Evolutionary conservation across 1,139 yeast species (phyloP), one percentile per base, ranked within the genome.

Genomic region (Tardiomyces blankii): DNA sequence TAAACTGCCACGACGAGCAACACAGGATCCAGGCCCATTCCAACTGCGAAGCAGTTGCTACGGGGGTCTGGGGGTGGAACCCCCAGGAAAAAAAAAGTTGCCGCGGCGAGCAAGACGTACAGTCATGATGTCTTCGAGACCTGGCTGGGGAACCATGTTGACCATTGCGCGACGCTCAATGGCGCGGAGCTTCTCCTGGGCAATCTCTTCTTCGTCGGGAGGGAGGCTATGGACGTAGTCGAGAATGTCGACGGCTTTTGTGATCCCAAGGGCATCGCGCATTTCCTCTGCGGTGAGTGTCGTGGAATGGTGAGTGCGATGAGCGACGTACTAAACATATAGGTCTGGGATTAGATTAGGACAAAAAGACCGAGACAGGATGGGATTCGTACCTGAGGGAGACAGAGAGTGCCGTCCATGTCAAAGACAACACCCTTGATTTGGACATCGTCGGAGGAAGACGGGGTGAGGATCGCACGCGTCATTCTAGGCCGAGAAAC

Each of bases 361-460:
- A 41, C 7, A 7, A 7, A 7, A 7, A 7, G 25, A 21, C 7
- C 4, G 25, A 7, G 25, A 21, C 25, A 5, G 7, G 25, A 7
- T 21, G 25, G 4, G 16, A 11, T 3, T 9, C 35, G 35, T 30
- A 30, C 35, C 11, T 30, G 35, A 13, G 86, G 84, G 23, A 73
- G 64, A 51, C 82, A 77, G 44, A 80, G 56, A 0, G 85, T 80
- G 5, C 86, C 86, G 54, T 80, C 86, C 86, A 80, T 79, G 52
- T 80, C 86, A 54, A 80, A 80, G 1, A 80, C 67, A 4, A 80
- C 59, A 0, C 82, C 83, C 42, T 64, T 65, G 39, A 77, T 60
- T 1, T 58, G 55, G 4, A 62, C 49, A 42, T 72, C 75, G 14
- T 58, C 56, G 2, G 58, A 47, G n/a, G 43, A 38, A 6, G 44